These are phyloP conservation scores for Dactylis glomerata DNA, from an alignment of 176 grass and related monocot species.

Conservation along the genomic window DNA sequence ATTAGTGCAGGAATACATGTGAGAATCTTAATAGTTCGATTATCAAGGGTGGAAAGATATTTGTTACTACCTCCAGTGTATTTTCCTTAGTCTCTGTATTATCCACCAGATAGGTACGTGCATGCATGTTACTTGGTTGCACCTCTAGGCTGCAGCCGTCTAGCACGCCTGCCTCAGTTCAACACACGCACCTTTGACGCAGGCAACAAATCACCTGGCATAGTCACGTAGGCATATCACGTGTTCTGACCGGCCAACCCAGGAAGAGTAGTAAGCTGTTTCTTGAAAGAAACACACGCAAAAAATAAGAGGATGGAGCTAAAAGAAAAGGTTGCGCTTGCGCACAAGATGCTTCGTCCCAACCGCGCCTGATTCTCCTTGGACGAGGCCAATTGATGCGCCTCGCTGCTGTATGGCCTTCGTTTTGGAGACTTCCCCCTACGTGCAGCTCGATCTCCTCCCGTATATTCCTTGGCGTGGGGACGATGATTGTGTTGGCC, in stretches of 20 bases:
- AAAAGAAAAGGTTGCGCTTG: too few species aligned
- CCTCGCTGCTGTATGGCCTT: not conserved
- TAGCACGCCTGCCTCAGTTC: not conserved
- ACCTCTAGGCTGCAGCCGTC: not conserved
- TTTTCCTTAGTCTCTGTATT: too few species aligned
- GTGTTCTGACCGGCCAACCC: not conserved
- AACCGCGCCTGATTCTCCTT: not conserved
- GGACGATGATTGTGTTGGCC: not conserved
- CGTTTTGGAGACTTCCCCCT: not conserved
- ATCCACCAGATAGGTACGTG: too few species aligned
- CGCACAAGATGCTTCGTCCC: not conserved
- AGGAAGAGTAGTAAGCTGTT: not conserved
- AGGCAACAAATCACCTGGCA: not conserved
- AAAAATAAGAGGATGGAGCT: not conserved
- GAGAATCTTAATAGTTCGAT: too few species aligned
- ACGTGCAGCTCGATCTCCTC: not conserved
- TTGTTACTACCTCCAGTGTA: too few species aligned
- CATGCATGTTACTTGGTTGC: not conserved
- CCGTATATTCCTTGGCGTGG: not conserved
- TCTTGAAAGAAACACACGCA: not conserved
- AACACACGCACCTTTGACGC: not conserved
- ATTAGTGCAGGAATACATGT: too few species aligned
- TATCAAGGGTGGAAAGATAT: too few species aligned
- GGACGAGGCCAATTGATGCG: not conserved
- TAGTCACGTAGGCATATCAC: not conserved